phyloP scores from a whole-genome alignment of 108 stramenopile species.

The Nitzschia sp. region DNA sequence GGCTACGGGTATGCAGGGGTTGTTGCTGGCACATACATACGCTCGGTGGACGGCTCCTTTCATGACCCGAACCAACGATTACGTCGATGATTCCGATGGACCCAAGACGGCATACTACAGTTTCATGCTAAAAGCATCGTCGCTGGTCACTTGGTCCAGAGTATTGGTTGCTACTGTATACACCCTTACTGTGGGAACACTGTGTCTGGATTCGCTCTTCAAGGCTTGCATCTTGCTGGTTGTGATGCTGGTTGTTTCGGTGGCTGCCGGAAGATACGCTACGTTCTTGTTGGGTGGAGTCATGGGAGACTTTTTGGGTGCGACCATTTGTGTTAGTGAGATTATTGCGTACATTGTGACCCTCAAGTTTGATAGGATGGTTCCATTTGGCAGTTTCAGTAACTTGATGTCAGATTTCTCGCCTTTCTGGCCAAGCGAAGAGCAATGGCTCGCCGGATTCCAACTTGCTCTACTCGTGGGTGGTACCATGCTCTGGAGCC shows the following conservation, averaged over 20 bases:
- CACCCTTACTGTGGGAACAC: slow-evolving; percentile 24
- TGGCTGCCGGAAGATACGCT: slow-evolving; percentile 44
- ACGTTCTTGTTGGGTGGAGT: slow-evolving; percentile 53
- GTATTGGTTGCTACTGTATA: slow-evolving; percentile 38
- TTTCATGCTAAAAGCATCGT: slow-evolving; percentile 69
- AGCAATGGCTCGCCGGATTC: too few relatives aligned
- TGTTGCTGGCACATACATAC: slow-evolving; percentile 60
- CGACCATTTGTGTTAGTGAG: slow-evolving; percentile 69
- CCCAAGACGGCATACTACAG: slow-evolving; percentile 68
- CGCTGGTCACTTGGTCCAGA: slow-evolving; percentile 58
- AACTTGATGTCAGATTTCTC: too few relatives aligned
- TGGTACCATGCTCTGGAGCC: too few relatives aligned
- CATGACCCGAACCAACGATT: slow-evolving; percentile 58
- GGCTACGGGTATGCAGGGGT: slow-evolving; percentile 34
- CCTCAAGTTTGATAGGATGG: too few relatives aligned
- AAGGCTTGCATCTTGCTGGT: slow-evolving; percentile 35
- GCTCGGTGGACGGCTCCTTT: slow-evolving; percentile 64
- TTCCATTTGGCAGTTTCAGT: too few relatives aligned
- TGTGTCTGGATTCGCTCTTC: too few relatives aligned
- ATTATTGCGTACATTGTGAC: too few relatives aligned
- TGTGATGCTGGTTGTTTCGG: slow-evolving; percentile 34
- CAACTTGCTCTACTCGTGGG: too few relatives aligned
- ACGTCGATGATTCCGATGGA: slow-evolving; percentile 64
- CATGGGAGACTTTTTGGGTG: slow-evolving; percentile 81
- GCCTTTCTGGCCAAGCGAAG: too few relatives aligned